Base-by-base conservation (phyloP, 306 rosid genomes). In the Cicer chorassanicum region DNA sequence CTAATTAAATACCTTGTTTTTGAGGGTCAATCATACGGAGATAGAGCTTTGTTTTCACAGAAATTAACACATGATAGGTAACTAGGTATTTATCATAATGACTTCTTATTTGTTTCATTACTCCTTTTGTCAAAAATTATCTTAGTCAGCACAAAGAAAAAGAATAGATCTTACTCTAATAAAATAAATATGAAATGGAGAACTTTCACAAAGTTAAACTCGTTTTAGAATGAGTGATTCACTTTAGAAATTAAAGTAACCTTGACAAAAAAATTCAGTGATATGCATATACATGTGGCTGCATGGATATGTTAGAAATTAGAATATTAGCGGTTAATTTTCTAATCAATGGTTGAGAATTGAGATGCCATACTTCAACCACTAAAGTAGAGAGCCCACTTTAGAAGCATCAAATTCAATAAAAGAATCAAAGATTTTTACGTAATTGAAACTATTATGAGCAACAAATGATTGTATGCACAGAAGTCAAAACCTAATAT, bases 121-220 rank as follows among this genome's bases (percentile, higher is more conserved):
- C 5, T 29, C 36, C 34, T 29, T 29, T 29, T 4, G 5, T 29
- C 36, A 29, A 0, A 3, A 29, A 29, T 29, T 29, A 29, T 29
- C 36, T 29, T 29, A 29, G 36, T 29, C 36, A 29, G 36, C 36
- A 42, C 45, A 42, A 42, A 42, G 45, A 6, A 42, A 42, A 42
- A 9, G 45, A 42, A 42, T 1, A 42, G 9, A 42, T 42, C 9
- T 6, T 42, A 18, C 34, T 65, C 38, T 74, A 65, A 14, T 16
- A 4, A 78, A 38, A 19, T 12, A 55, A 29, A 34, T 44, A 53
- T 13, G 18, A 16, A 70, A 61, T 39, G 11, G 59, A 80, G 70
- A 44, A 46, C 21, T 65, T 65, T 38, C 68, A 71, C 24, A 2
- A 54, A 70, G 68, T 77, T 29, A 48, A 77, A 48, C 68, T 60